Evolutionary conservation across 331 rosid species (phyloP).

Genomic region (Rosa hybrid): DNA sequence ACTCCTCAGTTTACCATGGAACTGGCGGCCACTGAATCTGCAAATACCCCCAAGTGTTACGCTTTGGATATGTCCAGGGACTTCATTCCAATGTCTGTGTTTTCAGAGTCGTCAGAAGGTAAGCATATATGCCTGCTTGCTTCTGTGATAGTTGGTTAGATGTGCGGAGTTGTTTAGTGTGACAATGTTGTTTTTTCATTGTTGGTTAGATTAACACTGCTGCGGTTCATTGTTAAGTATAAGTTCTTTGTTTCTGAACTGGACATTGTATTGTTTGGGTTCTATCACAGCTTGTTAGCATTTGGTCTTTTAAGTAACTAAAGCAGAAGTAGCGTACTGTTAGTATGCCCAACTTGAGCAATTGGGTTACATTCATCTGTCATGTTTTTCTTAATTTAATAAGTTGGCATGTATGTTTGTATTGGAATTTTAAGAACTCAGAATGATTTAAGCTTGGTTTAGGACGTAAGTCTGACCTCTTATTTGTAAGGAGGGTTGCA

Average conservation of each 20-base stretch:
- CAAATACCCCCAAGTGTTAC: conserved; percentile 52
- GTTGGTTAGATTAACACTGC: not conserved
- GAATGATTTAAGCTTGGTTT: not conserved
- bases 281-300: not conserved
- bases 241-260: not conserved
- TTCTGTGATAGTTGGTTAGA: not conserved
- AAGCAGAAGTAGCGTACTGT: not conserved
- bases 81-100: conserved; percentile 72
- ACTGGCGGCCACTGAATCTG: conserved; percentile 70
- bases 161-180: not conserved
- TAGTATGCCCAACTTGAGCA: not conserved
- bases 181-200: too few relatives aligned
- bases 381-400: not conserved
- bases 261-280: not conserved
- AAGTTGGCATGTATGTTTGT: not conserved
- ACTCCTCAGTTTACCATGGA: conserved; percentile 74
- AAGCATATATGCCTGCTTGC: not conserved
- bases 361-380: not conserved
- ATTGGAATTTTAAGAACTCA: not conserved
- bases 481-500: not conserved
- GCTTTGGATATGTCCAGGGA: conserved; percentile 67
- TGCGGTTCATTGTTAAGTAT: not conserved
- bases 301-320: not conserved
- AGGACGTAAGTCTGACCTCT: not conserved
- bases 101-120: conserved; percentile 83